Conservation (phyloP, 257 asterid genomes). For the Solanum dulcamara region DNA sequence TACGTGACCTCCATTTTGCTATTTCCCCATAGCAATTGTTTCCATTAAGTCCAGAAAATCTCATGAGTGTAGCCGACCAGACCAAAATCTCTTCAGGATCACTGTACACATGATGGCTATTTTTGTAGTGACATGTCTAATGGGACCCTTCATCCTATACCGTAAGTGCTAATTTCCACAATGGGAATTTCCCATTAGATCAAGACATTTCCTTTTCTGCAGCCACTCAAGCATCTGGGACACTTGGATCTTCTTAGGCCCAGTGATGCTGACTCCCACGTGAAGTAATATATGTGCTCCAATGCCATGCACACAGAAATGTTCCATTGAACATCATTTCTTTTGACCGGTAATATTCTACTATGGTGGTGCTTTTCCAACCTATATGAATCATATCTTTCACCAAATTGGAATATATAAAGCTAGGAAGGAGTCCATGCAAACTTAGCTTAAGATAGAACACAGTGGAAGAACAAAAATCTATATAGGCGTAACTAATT, state of each 20-base stretch:
- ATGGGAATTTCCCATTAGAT: constrained; percentile 9
- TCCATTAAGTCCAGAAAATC: not conserved
- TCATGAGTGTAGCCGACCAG: constrained; percentile 15
- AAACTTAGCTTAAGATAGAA: not conserved
- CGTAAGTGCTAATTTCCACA: constrained; percentile 4
- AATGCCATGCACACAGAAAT: not conserved
- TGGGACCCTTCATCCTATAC: constrained; percentile 15
- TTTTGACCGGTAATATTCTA: not conserved
- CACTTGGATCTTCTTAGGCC: not conserved
- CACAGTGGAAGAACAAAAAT: not conserved
- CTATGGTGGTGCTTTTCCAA: not conserved
- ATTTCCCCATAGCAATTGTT: not conserved
- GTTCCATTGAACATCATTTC: not conserved
- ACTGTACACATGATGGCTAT: not conserved
- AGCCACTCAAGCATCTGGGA: not conserved
- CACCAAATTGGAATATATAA: not conserved
- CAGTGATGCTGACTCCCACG: constrained; percentile 26
- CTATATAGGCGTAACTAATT: not conserved
- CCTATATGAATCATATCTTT: not conserved
- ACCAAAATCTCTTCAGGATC: constrained; percentile 11
- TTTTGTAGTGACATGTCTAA: not conserved
- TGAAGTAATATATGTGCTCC: not conserved
- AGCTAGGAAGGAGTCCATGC: not conserved
- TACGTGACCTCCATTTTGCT: not conserved
- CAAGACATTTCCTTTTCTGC: constrained; percentile 17